Conservation (phyloP, 768 basidiomycete genomes). For the Steccherinum ochraceum region DNA sequence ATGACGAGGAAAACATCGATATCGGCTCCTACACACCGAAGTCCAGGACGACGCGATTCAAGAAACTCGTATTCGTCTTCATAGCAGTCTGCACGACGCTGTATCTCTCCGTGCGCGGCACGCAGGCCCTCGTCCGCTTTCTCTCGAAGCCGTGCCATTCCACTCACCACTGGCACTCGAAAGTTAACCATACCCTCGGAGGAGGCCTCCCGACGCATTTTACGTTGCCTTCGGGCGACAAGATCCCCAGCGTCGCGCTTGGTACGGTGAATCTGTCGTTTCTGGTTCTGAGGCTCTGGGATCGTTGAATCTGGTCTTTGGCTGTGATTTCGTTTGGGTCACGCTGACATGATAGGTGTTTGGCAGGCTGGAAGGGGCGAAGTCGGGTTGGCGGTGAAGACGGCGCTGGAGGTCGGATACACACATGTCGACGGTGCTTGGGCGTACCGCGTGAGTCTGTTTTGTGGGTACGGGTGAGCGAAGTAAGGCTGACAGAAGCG, state of each 20-base stretch:
- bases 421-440: conserved; percentile 72
- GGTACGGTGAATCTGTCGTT: conserved; percentile 30
- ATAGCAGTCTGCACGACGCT: conserved; percentile 18
- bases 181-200: conserved; percentile 13
- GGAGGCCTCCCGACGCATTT: conserved; percentile 38
- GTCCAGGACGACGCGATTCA: conserved; percentile 10
- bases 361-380: conserved; percentile 54
- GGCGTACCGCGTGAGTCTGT: conserved; percentile 48
- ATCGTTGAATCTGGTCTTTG: neutral
- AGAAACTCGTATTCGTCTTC: conserved; percentile 18
- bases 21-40: neutral
- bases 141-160: conserved; percentile 2
- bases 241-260: conserved; percentile 62
- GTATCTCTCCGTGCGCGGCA: conserved; percentile 16
- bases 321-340: neutral
- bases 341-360: conserved; percentile 38
- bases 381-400: conserved; percentile 65
- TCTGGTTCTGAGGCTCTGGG: neutral
- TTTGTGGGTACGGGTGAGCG: too few relatives aligned
- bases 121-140: conserved; percentile 10
- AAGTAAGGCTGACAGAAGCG: too few relatives aligned
- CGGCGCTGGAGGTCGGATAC: conserved; percentile 58
- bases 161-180: neutral
- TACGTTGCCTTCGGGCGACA: conserved; percentile 58
- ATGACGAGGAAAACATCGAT: neutral